A percentile compares a stretch with the other conserved stretches of the same genome.
phyloP scores from a whole-genome alignment of 2,329 filamentous ascomycete species.

The Pseudovirgaria hyperparasitica region DNA sequence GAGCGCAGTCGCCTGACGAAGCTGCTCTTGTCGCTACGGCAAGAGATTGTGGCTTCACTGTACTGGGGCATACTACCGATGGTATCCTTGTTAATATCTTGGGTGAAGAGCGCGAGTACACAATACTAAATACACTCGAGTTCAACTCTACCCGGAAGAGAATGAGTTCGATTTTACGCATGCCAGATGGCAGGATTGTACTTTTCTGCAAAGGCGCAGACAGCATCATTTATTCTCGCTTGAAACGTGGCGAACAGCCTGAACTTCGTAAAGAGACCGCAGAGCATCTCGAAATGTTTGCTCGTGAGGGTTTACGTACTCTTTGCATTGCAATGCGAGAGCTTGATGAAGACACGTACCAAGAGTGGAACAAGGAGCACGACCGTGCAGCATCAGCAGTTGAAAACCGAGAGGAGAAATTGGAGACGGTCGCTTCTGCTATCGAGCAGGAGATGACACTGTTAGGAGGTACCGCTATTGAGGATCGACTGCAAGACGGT shows the following conservation, averaged over 20 bases:
- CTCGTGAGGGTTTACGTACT: constrained; percentile 84
- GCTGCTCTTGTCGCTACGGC: constrained; percentile 89
- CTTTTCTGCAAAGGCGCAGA: constrained; percentile 97
- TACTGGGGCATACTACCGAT: constrained; percentile 66
- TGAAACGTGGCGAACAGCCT: constrained; percentile 73
- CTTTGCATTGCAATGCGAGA: constrained; percentile 83
- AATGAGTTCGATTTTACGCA: constrained; percentile 93
- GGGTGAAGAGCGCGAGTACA: constrained; percentile 74
- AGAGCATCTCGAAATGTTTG: constrained; percentile 93
- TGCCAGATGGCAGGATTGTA: constrained; percentile 81
- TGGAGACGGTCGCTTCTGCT: constrained; percentile 76
- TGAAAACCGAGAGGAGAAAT: constrained; percentile 77
- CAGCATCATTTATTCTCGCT: constrained; percentile 87
- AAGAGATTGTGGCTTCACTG: constrained; percentile 88
- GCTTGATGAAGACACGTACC: constrained; percentile 71
- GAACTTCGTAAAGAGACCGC: constrained; percentile 75
- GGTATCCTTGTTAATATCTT: constrained; percentile 77
- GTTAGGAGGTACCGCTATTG: constrained; percentile 88
- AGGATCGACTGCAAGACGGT: constrained; percentile 91
- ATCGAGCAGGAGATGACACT: constrained; percentile 86
- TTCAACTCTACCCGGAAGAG: constrained; percentile 95
- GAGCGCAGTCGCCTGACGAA: constrained; percentile 94
- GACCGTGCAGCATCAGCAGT: constrained; percentile 77
- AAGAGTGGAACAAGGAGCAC: constrained; percentile 72
- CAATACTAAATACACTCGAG: constrained; percentile 85